phyloP scores from a whole-genome alignment of 2,329 filamentous ascomycete genomes.

The Apiospora sp. region DNA sequence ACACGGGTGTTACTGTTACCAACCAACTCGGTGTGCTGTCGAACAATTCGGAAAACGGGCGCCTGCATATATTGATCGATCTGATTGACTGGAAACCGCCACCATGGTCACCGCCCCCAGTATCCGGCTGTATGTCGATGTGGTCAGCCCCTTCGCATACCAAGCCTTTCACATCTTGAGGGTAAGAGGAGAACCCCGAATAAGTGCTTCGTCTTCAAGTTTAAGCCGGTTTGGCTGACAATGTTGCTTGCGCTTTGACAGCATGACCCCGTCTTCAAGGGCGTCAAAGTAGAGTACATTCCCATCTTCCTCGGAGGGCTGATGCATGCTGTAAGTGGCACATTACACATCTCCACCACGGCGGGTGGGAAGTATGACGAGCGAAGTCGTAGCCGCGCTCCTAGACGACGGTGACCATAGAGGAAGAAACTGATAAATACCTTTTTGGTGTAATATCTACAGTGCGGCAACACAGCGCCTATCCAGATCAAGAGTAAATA shows the following conservation, averaged over 20 bases:
- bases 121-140: slow-evolving; percentile 50
- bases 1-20: background rate
- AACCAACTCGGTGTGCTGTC: background rate
- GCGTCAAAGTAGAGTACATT: slow-evolving; percentile 44
- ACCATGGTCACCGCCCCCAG: slow-evolving; percentile 35
- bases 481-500: slow-evolving; percentile 47
- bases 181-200: slow-evolving; percentile 37
- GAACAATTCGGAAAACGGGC: background rate
- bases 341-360: background rate
- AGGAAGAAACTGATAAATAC: background rate
- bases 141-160: slow-evolving; percentile 51
- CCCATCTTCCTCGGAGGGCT: slow-evolving; percentile 49
- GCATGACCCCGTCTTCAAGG: slow-evolving; percentile 43
- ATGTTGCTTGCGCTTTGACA: slow-evolving; percentile 28
- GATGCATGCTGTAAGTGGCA: slow-evolving; percentile 44
- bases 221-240: background rate
- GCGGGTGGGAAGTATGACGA: background rate
- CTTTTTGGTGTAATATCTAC: background rate
- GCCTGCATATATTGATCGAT: slow-evolving; percentile 12
- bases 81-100: slow-evolving; percentile 17
- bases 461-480: slow-evolving; percentile 47
- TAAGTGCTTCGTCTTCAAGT: background rate
- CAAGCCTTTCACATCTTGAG: slow-evolving; percentile 47
- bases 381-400: background rate
- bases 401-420: too few species aligned